Evolutionary conservation across 148 eudicot species (phyloP).

Genomic region (Rheum nobile): DNA sequence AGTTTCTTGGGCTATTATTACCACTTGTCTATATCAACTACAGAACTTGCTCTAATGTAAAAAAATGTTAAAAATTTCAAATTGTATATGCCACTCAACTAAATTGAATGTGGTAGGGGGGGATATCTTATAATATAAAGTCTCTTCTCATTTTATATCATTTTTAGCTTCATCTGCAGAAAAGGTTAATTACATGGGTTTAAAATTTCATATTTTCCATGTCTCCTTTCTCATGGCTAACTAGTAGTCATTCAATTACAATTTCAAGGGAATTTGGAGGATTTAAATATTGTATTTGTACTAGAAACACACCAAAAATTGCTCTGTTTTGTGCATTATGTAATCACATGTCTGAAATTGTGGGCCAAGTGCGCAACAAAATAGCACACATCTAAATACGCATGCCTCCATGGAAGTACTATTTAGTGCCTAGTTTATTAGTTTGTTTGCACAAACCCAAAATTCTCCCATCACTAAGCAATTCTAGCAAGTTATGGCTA

Average conservation of each 20-base stretch:
- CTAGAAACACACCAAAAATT: background rate
- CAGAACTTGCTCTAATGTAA: background rate
- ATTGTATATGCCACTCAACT: background rate
- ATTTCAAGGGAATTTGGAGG: background rate
- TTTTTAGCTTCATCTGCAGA: background rate
- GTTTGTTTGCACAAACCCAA: constrained; percentile 14
- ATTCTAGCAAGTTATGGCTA: constrained; percentile 11
- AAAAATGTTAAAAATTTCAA: background rate
- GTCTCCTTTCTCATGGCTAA: background rate
- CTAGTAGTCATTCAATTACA: background rate
- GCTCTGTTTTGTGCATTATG: constrained; percentile 1
- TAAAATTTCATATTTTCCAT: background rate
- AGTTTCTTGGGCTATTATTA: background rate
- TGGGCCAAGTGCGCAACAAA: background rate
- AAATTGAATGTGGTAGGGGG: background rate
- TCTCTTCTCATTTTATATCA: background rate
- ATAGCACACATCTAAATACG: background rate
- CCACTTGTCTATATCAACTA: background rate
- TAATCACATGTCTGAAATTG: background rate
- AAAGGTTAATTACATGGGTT: background rate
- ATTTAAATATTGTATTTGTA: background rate
- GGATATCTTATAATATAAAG: background rate
- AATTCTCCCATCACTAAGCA: constrained; percentile 7
- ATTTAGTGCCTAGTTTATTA: background rate
- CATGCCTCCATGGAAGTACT: background rate